These are phyloP conservation scores for Claviceps maximensis DNA, from an alignment of 2,329 filamentous ascomycete genomes.

Conservation along the genomic window DNA sequence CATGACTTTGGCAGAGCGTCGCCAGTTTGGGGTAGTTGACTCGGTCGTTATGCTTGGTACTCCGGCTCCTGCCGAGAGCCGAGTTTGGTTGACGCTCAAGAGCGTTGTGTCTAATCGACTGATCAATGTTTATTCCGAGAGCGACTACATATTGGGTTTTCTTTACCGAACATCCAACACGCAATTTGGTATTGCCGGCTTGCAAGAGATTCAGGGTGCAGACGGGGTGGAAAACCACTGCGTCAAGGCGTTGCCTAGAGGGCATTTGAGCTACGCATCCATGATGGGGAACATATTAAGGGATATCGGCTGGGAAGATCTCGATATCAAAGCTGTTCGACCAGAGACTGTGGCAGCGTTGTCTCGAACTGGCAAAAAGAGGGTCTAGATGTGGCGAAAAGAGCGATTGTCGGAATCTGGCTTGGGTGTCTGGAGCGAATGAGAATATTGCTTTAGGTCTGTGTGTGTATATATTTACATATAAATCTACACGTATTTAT, in stretches of 20 bases:
- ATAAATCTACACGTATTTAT: background rate
- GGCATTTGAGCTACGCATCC: conserved; percentile 58
- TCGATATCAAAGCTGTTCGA: conserved; percentile 27
- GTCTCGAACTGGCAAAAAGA: conserved; percentile 3
- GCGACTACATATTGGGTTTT: conserved; percentile 80
- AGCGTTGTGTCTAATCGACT: conserved; percentile 69
- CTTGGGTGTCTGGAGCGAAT: background rate
- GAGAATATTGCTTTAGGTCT: background rate
- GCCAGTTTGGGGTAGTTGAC: conserved; percentile 76
- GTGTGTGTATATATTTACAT: background rate
- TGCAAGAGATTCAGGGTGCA: conserved; percentile 60
- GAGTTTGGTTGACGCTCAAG: conserved; percentile 65
- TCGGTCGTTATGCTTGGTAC: conserved; percentile 75
- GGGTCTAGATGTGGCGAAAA: background rate
- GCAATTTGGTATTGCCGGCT: conserved; percentile 70
- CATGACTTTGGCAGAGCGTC: conserved; percentile 63
- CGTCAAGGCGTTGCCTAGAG: conserved; percentile 50
- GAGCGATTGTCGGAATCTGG: background rate
- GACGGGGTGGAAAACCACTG: conserved; percentile 54
- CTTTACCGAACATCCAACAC: conserved; percentile 73
- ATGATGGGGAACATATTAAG: conserved; percentile 53
- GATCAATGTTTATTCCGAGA: conserved; percentile 81
- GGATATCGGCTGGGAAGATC: conserved; percentile 55
- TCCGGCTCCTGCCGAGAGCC: conserved; percentile 58
- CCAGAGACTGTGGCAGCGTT: conserved; percentile 9